Percentiles rank a stretch among this genome's conserved stretches.
Evolutionary conservation across 2,329 filamentous ascomycete genomes (phyloP).

Genomic region (Monilinia fructicola): DNA sequence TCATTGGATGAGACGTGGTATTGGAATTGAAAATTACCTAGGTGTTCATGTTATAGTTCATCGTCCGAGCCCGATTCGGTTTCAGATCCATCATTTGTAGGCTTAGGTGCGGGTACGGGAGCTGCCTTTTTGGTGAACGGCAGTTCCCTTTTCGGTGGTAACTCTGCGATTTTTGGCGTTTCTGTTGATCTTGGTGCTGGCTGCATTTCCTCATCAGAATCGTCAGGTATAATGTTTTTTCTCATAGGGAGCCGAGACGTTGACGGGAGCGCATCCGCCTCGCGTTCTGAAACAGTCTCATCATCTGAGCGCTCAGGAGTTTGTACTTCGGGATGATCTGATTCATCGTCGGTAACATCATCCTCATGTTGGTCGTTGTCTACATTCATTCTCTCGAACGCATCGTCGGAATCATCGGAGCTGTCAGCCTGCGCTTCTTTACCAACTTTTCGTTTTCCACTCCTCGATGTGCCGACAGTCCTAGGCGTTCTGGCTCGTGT

Average conservation of each 20-base stretch:
- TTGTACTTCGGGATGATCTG: constrained; percentile 26
- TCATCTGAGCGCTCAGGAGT: constrained; percentile 23
- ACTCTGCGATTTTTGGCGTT: constrained; percentile 12
- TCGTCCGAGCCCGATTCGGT: constrained; percentile 39
- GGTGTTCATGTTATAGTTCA: constrained; percentile 25
- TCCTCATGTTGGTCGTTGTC: constrained; percentile 40
- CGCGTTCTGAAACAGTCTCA: constrained; percentile 22
- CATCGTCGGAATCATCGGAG: constrained; percentile 48
- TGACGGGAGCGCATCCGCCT: neutral
- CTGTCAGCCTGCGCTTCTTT: constrained; percentile 34
- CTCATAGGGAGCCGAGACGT: neutral
- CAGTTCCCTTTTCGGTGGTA: constrained; percentile 30
- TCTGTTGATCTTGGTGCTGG: constrained; percentile 17
- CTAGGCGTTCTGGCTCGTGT: constrained; percentile 20
- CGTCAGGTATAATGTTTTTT: neutral
- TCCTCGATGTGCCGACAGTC: constrained; percentile 43
- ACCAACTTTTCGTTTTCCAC: constrained; percentile 52
- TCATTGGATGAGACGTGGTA: neutral
- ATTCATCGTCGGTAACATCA: constrained; percentile 15
- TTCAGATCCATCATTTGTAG: constrained; percentile 33
- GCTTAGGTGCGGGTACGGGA: constrained; percentile 19
- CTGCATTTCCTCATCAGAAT: constrained; percentile 11
- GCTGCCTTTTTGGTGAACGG: constrained; percentile 31
- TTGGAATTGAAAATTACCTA: neutral
- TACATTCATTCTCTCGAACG: constrained; percentile 53